Conservation (phyloP, 495 filamentous ascomycete species). For the Talaromyces liani region DNA sequence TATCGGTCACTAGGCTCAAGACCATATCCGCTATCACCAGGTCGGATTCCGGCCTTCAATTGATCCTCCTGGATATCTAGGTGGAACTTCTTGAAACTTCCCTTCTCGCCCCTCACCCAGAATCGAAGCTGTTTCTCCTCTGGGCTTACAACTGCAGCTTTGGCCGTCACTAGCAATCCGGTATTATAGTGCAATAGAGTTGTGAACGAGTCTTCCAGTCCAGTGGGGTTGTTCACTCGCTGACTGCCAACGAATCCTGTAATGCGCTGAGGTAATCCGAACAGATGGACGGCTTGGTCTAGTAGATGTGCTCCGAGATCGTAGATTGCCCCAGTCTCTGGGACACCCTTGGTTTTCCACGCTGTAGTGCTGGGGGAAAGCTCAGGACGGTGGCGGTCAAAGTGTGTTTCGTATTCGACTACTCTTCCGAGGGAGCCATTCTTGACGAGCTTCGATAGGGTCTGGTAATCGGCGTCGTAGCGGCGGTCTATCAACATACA, state of each 20-base stretch:
- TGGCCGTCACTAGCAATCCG: constrained; percentile 54
- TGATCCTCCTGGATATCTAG: constrained; percentile 81
- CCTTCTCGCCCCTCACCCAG: constrained; percentile 75
- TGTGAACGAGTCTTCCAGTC: constrained; percentile 63
- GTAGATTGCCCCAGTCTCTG: constrained; percentile 67
- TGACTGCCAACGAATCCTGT: constrained; percentile 64
- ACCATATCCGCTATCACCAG: constrained; percentile 59
- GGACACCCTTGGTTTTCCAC: constrained; percentile 66
- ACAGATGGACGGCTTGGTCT: constrained; percentile 72
- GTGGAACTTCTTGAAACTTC: constrained; percentile 72
- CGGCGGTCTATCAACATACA: constrained; percentile 51
- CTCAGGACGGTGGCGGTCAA: constrained; percentile 67
- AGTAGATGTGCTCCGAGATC: constrained; percentile 82
- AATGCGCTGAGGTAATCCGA: constrained; percentile 65
- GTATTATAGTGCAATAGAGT: constrained; percentile 59
- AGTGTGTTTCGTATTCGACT: constrained; percentile 77
- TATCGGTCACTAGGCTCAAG: constrained; percentile 50
- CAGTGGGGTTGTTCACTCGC: constrained; percentile 44
- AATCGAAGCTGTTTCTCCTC: constrained; percentile 68
- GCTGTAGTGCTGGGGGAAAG: constrained; percentile 35
- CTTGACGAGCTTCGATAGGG: constrained; percentile 55
- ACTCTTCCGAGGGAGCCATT: constrained; percentile 52
- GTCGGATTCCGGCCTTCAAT: constrained; percentile 59
- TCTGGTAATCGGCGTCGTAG: constrained; percentile 80
- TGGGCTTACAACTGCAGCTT: constrained; percentile 61